phyloP scores from a whole-genome alignment of 257 asterid species.

The Cordia subcordata region DNA sequence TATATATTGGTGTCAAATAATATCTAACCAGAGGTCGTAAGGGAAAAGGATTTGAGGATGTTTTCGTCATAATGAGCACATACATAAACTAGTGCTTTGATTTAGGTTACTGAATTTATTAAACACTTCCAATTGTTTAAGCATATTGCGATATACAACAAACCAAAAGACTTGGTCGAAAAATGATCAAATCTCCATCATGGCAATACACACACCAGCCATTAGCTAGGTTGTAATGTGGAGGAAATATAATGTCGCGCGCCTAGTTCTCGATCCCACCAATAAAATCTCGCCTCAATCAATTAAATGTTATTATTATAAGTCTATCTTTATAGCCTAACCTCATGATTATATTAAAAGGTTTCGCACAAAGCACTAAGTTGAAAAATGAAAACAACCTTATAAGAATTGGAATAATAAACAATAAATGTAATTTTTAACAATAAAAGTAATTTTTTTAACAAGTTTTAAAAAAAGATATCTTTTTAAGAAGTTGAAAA shows the following conservation, averaged over 20 bases:
- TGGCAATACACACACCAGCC: conserved; percentile 24
- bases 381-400: background rate
- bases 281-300: conserved; percentile 42
- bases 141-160: background rate
- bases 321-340: background rate
- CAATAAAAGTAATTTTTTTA: too few species aligned
- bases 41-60: too few species aligned
- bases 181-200: conserved; percentile 30
- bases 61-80: background rate
- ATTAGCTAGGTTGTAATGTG: too few species aligned
- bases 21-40: too few species aligned
- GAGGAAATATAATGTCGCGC: too few species aligned
- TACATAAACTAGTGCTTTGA: background rate
- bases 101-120: background rate
- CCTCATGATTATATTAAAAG: conserved; percentile 9
- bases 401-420: too few species aligned
- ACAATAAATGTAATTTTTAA: too few species aligned
- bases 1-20: too few species aligned
- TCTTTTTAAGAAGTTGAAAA: too few species aligned
- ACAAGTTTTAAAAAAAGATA: too few species aligned
- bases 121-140: too few species aligned
- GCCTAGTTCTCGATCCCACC: conserved; percentile 27
- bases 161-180: conserved; percentile 24
- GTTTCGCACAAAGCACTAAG: background rate
- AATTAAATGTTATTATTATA: too few species aligned